Percentiles rank a stretch among this genome's conserved stretches.
Conservation (phyloP, 192 early-diverging fungal genomes). For the Endogone sp. region DNA sequence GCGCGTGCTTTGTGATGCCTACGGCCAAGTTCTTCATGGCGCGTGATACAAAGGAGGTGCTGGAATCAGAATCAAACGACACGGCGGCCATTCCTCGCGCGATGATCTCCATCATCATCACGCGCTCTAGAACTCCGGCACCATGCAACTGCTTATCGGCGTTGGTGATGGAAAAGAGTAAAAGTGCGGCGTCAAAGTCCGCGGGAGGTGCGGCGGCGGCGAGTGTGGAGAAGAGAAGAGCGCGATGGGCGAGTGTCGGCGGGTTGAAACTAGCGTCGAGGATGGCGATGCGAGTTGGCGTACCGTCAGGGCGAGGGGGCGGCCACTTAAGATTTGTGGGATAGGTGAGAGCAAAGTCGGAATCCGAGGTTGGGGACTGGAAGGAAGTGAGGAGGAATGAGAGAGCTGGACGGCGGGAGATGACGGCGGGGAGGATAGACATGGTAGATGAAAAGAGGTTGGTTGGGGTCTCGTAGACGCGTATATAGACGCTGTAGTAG, state of each 20-base stretch:
- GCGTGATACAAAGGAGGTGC: background rate
- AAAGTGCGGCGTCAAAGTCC: constrained; percentile 52
- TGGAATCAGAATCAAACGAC: too few species aligned
- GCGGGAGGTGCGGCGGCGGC: constrained; percentile 5
- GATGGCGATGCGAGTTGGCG: constrained; percentile 22
- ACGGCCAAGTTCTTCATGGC: constrained; percentile 36
- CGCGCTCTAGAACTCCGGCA: constrained; percentile 52
- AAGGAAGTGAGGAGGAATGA: background rate
- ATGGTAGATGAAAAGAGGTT: background rate
- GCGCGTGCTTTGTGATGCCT: constrained; percentile 53
- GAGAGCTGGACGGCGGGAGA: background rate
- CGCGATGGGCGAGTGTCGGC: constrained; percentile 54
- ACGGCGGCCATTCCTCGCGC: constrained; percentile 28
- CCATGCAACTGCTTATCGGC: constrained; percentile 64
- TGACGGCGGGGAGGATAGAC: background rate
- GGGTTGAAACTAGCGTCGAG: constrained; percentile 81
- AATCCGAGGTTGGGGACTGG: background rate
- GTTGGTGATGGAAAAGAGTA: constrained; percentile 63
- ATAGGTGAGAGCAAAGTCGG: background rate
- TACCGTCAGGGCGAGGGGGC: background rate
- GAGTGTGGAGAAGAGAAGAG: constrained; percentile 45
- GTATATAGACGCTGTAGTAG: background rate
- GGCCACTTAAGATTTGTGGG: background rate
- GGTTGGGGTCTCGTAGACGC: too few species aligned
- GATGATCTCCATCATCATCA: constrained; percentile 69